Base-by-base conservation (phyloP, 306 rosid species). In the Citrullus mucosospermus region DNA sequence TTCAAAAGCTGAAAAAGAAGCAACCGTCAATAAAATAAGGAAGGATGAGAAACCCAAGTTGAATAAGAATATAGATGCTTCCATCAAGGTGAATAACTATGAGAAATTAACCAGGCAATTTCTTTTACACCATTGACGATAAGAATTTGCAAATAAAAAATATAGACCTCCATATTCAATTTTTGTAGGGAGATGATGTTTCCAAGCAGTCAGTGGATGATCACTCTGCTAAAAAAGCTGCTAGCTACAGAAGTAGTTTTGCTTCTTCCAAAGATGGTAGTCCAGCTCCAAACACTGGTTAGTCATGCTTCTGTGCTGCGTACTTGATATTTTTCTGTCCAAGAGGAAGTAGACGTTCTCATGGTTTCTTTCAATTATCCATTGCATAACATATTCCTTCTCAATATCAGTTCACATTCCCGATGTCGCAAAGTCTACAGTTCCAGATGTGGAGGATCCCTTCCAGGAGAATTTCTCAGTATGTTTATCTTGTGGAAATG, bases 401-500 rank as follows among this genome's bases (percentile, higher is more conserved):
- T 55, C 72, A 58, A 76, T 89, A 71, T 82, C 86, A 81, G 86
- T 86, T 83, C 88, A 85, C 59, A 71, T 74, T 83, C 82, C 78
- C 15, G 78, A 84, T 80, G 70, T 66, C 75, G 68, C 87, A 56
- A 89, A 80, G 77, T 46, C 80, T 58, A 77, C 75, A 38, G 53
- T 53, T 12, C 85, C 57, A 82, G 93, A 88, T 71, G 72, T 78
- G 55, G 91, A 87, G n/a, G 89, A 79, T 58, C 80, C 86, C 84
- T 87, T 84, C 87, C 85, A 80, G 6, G 94, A 61, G 28, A 84
- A 79, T 81, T 90, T 92, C 88, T 85, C 65, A 88, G 99, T 96
- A 81, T 77, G 84, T 68, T 51, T 62, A 53, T 73, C 58, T 22
- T 9, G 36, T 25, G 11, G 25, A 22, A 68, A 43, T 17, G 13